These are phyloP conservation scores for Phytophthora podocarpi DNA, from an alignment of 352 stramenopile species.

Conservation along the genomic window DNA sequence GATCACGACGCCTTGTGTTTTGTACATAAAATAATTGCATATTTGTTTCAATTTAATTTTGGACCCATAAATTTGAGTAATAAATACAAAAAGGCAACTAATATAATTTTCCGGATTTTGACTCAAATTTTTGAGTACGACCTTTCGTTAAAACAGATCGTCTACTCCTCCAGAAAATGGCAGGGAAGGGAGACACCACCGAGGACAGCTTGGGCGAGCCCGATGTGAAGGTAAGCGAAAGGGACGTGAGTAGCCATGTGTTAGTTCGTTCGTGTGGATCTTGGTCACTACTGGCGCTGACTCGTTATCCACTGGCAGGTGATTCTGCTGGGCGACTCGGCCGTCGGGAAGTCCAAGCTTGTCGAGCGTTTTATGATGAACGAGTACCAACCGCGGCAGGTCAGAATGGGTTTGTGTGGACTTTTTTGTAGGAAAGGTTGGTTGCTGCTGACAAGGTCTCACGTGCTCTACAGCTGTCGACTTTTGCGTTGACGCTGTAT, in stretches of 20 bases:
- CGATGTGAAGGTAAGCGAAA: constrained; percentile 61
- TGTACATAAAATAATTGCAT: constrained; percentile 2
- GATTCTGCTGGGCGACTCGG: constrained; percentile 94
- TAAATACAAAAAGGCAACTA: too few species aligned
- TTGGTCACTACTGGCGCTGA: background rate
- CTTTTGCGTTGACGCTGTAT: constrained; percentile 95
- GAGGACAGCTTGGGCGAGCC: constrained; percentile 63
- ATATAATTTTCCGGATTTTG: too few species aligned
- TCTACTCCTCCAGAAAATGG: constrained; percentile 56
- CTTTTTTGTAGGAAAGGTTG: background rate
- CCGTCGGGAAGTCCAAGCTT: constrained; percentile 96
- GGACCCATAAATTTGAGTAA: too few species aligned
- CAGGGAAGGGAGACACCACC: constrained; percentile 18
- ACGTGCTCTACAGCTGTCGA: constrained; percentile 77
- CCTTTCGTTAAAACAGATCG: constrained; percentile 83
- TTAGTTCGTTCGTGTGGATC: too few species aligned
- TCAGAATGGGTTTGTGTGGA: constrained; percentile 14
- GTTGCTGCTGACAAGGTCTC: background rate
- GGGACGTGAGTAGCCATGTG: background rate
- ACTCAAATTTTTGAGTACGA: too few species aligned
- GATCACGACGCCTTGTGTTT: constrained; percentile 22
- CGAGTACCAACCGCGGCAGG: constrained; percentile 93
- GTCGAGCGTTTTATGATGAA: constrained; percentile 96
- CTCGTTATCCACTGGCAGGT: constrained; percentile 47
- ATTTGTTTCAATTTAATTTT: too few species aligned